Conservation (phyloP, 2,329 filamentous ascomycete genomes). For the Blastomyces gilchristii region DNA sequence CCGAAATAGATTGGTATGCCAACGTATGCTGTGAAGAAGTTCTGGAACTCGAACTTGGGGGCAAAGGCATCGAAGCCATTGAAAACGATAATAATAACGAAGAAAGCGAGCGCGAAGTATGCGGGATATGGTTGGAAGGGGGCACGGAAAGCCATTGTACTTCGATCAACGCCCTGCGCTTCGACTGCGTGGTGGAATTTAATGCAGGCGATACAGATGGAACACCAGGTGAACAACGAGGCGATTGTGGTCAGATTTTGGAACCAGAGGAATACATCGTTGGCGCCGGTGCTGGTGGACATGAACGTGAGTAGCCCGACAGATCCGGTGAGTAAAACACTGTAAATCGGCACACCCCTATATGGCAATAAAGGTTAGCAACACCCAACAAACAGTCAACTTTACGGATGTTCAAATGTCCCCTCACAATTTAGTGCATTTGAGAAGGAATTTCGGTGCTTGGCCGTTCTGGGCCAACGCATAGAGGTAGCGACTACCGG, state of each 20-base stretch:
- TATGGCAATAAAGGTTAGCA: not conserved
- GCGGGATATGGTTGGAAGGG: conserved; percentile 48
- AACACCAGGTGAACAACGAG: conserved; percentile 39
- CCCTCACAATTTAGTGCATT: conserved; percentile 38
- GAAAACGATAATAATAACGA: conserved; percentile 54
- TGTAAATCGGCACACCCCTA: conserved; percentile 38
- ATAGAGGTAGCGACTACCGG: conserved; percentile 44
- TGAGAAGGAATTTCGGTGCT: conserved; percentile 43
- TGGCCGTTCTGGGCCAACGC: conserved; percentile 40
- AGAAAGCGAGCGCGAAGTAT: conserved; percentile 49
- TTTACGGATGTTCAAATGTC: conserved; percentile 10
- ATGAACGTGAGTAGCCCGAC: conserved; percentile 39
- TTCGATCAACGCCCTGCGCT: conserved; percentile 29
- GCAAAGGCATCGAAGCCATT: conserved; percentile 44
- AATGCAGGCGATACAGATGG: conserved; percentile 39
- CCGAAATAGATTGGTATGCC: conserved; percentile 33
- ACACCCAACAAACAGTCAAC: conserved; percentile 23
- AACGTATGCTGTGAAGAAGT: conserved; percentile 41
- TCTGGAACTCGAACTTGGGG: conserved; percentile 28
- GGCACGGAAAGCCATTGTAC: conserved; percentile 33
- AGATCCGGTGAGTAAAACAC: conserved; percentile 31
- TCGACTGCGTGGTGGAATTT: conserved; percentile 36
- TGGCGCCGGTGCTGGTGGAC: conserved; percentile 29
- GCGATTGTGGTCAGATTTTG: conserved; percentile 36
- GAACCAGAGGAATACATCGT: conserved; percentile 39